Conservation (phyloP, 139 green algal species). For the Closterium sp. region DNA sequence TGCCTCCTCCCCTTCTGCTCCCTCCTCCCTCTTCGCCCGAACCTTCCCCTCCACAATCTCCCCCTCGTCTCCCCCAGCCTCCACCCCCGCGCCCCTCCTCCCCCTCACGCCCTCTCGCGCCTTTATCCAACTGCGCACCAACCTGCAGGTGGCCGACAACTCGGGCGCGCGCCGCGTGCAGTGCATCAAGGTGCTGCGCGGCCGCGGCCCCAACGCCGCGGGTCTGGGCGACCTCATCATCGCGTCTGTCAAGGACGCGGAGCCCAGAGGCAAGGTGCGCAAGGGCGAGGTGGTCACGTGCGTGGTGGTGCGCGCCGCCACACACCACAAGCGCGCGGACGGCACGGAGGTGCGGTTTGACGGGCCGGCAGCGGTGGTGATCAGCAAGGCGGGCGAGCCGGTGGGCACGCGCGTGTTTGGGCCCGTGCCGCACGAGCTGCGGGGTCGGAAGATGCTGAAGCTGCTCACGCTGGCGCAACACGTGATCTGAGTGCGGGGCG, state of each 20-base stretch:
- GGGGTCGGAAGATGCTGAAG: conserved; percentile 12
- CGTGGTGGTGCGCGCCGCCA: conserved; percentile 23
- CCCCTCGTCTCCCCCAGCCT: no score
- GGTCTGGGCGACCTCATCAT: conserved; percentile 16
- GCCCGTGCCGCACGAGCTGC: conserved; percentile 38
- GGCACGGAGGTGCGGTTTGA: conserved; percentile 20
- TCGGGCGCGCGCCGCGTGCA: conserved; percentile 7
- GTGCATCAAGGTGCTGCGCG: conserved; percentile 31
- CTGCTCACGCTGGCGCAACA: conserved; percentile 25
- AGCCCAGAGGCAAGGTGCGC: conserved; percentile 11
- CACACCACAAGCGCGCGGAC: not conserved
- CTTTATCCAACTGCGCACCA: conserved; percentile 12
- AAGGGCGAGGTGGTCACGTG: conserved; percentile 36
- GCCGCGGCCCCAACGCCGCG: conserved; percentile 1
- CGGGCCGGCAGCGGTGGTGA: conserved; percentile 12
- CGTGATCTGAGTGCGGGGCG: not conserved
- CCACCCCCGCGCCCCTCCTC: no score
- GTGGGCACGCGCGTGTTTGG: conserved; percentile 29
- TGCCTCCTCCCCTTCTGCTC: no score
- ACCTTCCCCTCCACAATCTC: no score
- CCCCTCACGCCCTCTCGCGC: not conserved
- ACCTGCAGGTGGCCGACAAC: conserved; percentile 28
- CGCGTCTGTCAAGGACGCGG: conserved; percentile 11
- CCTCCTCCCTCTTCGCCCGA: no score
- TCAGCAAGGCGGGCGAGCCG: conserved; percentile 29